Evolutionary conservation across 805 yeast species (phyloP).

Genomic region (Suhomyces kilbournensis): DNA sequence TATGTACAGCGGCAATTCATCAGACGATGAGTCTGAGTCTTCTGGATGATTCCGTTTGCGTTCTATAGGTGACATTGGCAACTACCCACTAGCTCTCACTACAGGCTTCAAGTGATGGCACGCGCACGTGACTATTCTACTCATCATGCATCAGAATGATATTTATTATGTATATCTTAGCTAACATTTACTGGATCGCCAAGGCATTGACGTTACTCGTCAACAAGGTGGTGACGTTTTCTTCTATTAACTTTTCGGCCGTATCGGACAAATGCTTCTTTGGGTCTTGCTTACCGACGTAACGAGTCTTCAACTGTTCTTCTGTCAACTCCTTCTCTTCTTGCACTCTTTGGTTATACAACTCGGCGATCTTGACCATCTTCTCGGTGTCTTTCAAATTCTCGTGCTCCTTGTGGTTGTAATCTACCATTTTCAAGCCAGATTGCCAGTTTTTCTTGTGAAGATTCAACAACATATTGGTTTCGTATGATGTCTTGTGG

Average conservation of each 20-base stretch:
- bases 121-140: background rate
- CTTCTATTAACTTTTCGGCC: slow-evolving; percentile 82
- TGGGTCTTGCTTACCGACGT: slow-evolving; percentile 98
- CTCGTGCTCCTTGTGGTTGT: slow-evolving; percentile 69
- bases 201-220: slow-evolving; percentile 88
- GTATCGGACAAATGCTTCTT: slow-evolving; percentile 93
- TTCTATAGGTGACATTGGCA: background rate
- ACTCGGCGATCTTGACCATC: slow-evolving; percentile 87
- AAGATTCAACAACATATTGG: slow-evolving; percentile 87
- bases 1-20: background rate
- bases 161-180: too few species aligned
- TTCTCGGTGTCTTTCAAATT: slow-evolving; percentile 70
- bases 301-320: slow-evolving; percentile 89
- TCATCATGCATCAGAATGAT: too few species aligned
- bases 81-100: background rate
- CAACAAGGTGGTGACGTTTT: slow-evolving; percentile 80
- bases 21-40: background rate
- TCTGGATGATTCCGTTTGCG: background rate
- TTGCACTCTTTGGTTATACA: slow-evolving; percentile 82
- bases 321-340: slow-evolving; percentile 88
- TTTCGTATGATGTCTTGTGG: slow-evolving; percentile 87
- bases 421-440: slow-evolving; percentile 78
- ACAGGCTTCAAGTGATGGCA: background rate
- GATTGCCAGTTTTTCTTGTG: slow-evolving; percentile 96
- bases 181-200: slow-evolving; percentile 62